Conservation (phyloP, 352 stramenopile genomes). For the Halophytophthora polymorphica region DNA sequence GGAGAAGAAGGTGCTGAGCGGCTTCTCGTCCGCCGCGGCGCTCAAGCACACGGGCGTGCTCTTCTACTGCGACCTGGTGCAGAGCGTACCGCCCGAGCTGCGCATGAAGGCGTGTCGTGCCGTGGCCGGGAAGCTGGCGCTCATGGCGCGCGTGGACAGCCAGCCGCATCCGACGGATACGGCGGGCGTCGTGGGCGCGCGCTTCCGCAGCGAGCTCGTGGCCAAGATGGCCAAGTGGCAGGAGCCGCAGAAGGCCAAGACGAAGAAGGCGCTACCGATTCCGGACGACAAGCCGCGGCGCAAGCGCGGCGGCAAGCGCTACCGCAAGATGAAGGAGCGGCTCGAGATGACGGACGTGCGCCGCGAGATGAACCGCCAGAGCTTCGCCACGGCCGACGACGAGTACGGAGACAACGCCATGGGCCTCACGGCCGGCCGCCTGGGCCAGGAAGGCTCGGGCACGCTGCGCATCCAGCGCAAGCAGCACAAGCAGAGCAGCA, state of each 20-base stretch:
- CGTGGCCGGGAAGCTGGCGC: constrained; percentile 85
- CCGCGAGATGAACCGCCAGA: constrained; percentile 95
- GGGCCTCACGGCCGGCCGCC: constrained; percentile 92
- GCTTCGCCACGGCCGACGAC: constrained; percentile 91
- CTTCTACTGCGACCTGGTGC: constrained; percentile 92
- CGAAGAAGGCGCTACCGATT: constrained; percentile 96
- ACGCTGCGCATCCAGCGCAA: constrained; percentile 87
- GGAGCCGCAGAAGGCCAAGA: constrained; percentile 95
- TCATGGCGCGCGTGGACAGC: constrained; percentile 94
- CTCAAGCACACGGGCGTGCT: constrained; percentile 94
- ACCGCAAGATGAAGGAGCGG: constrained; percentile 97
- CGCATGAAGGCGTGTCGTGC: constrained; percentile 93
- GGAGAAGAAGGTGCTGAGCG: constrained; percentile 89
- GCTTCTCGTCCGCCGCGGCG: constrained; percentile 82
- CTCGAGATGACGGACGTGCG: constrained; percentile 97
- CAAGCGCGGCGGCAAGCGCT: constrained; percentile 91
- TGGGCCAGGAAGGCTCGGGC: constrained; percentile 88
- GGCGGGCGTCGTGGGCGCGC: constrained; percentile 63
- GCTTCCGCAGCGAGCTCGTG: constrained; percentile 90
- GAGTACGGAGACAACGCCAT: constrained; percentile 99
- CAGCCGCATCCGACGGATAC: constrained; percentile 73
- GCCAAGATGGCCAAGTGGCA: constrained; percentile 97
- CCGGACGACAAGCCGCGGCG: constrained; percentile 94
- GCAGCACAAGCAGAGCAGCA: constrained; percentile 89
- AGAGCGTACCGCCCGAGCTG: constrained; percentile 88